Base-by-base conservation (phyloP, 345 rosid species). In the Psidium guajava region DNA sequence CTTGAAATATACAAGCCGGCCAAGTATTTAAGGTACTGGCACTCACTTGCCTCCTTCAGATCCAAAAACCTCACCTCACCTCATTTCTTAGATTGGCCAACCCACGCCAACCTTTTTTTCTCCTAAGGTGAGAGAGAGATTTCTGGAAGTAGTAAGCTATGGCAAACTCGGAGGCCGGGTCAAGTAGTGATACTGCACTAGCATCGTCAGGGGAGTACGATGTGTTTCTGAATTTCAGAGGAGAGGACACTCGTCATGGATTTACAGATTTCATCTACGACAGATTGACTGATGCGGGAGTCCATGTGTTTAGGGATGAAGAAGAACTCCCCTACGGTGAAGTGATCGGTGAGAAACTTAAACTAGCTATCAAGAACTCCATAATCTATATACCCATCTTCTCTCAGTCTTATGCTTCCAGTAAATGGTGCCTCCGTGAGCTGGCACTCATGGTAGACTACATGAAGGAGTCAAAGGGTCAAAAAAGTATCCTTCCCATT, bases 281-380 rank as follows among this genome's bases (percentile, higher is more conserved):
- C 2, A 0, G 11, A 10, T 7, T 54, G 25, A 8, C 3, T n/a
- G 5, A 55, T 3, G n/a, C 2, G 0, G 58, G 58, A 55, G 11
- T 55, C 2, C 25, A 3, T 0, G 58, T 55, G 11, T 55, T 6
- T 8, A 55, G 25, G 58, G 58, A 55, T 1, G n/a, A 55, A 8
- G n/a, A 55, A 8, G 11, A 21, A 55, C 58, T 56, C 61, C 28
- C 3, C 0, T 0, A 3, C 3, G 61, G 61, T 4, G 61, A 56
- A 4, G 61, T 56, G 28, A 56, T 56, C 2, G 2, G 61, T 0
- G 61, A 56, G 27, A 11, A 24, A 24, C 61, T 56, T 56, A 2
- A 9, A 56, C 6, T 10, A 10, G 61, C 61, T 11, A 56, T 56
- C 6, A 4, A 56, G 27, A 56, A 56, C 27, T 8, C 61, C 27